Conservation (phyloP, 1,139 yeast species). For the Suhomyces bribrorum region DNA sequence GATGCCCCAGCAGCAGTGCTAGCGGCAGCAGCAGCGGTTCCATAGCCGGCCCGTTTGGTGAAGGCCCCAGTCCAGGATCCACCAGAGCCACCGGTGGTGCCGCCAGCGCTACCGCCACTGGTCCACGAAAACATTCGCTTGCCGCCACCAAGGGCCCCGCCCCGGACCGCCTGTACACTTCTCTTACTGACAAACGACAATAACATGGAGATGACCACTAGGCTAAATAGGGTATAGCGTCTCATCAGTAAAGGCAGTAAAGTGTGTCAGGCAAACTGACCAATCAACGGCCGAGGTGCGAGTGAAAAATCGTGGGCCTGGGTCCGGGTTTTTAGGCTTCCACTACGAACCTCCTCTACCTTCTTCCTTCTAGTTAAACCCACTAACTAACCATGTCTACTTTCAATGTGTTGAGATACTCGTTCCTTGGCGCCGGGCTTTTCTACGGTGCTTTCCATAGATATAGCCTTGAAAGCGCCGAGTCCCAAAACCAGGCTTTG, state of each 20-base stretch:
- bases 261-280: conserved; percentile 6
- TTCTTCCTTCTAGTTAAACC: no score
- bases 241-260: conserved; percentile 5
- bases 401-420: conserved; percentile 84
- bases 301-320: conserved; percentile 10
- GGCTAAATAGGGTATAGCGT: conserved; percentile 12
- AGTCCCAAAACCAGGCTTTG: conserved; percentile 57
- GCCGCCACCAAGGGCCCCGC: conserved; percentile 2
- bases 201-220: conserved; percentile 32
- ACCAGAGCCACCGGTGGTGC: conserved; percentile 3
- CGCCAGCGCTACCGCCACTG: conserved; percentile 3
- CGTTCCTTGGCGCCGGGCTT: conserved; percentile 87
- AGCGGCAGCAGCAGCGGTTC: conserved; percentile 7
- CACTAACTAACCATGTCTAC: conserved; percentile 40
- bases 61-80: conserved; percentile 1
- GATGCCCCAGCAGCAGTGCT: conserved; percentile 13
- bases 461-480: conserved; percentile 62
- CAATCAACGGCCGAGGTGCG: conserved; percentile 11
- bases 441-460: conserved; percentile 89
- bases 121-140: conserved; percentile 10
- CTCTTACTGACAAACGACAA: conserved; percentile 30
- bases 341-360: no score
- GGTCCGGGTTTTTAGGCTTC: no score
- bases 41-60: conserved; percentile 5
- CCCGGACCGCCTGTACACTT: conserved; percentile 13